Percentiles rank a stretch among this genome's conserved stretches.
phyloP scores from a whole-genome alignment of 2,329 filamentous ascomycete species.

The Penicillium paneum region DNA sequence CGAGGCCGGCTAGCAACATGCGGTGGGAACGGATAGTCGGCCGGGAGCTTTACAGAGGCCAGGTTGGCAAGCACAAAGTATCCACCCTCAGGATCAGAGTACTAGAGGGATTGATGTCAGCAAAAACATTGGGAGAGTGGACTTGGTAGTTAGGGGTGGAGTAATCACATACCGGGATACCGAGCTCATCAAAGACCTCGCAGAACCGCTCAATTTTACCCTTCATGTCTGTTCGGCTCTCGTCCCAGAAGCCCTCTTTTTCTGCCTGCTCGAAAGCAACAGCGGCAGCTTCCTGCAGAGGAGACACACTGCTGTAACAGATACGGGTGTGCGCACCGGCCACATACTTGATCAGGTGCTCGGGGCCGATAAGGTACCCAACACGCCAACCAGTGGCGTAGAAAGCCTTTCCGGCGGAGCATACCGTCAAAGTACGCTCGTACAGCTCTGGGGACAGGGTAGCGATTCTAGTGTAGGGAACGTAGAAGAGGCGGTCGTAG shows the following conservation, averaged over 20 bases:
- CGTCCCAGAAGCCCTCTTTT: constrained; percentile 78
- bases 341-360: constrained; percentile 86
- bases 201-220: constrained; percentile 85
- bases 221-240: constrained; percentile 82
- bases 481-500: constrained; percentile 93
- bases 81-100: constrained; percentile 90
- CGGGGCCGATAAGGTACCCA: constrained; percentile 87
- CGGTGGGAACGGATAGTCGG: constrained; percentile 80
- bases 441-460: constrained; percentile 89
- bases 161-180: constrained; percentile 54
- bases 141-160: neutral
- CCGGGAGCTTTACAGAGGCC: constrained; percentile 77
- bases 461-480: constrained; percentile 87
- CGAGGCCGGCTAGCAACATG: constrained; percentile 82
- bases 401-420: constrained; percentile 96
- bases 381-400: constrained; percentile 97
- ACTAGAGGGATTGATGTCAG: constrained; percentile 40
- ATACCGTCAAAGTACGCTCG: constrained; percentile 84
- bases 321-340: constrained; percentile 91
- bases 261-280: constrained; percentile 93
- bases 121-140: neutral
- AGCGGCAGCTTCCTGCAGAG: constrained; percentile 88
- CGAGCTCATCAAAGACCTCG: constrained; percentile 71
- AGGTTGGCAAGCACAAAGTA: constrained; percentile 98
- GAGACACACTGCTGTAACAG: constrained; percentile 90